Conservation (phyloP, 345 rosid genomes). For the Eucalyptus cloeziana region DNA sequence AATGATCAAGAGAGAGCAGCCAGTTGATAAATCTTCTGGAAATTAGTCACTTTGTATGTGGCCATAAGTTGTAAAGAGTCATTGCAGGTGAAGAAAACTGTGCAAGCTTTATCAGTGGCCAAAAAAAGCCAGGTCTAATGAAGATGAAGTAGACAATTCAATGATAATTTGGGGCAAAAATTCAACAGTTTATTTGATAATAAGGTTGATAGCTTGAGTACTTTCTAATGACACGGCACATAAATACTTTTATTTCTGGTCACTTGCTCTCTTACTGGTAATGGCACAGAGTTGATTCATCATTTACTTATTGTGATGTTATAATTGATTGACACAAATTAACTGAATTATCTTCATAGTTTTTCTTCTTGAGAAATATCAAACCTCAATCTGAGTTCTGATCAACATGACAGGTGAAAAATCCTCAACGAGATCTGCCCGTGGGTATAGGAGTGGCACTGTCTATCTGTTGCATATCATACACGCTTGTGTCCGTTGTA, state of each 20-base stretch:
- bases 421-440: slow-evolving; percentile 94
- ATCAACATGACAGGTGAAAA: slow-evolving; percentile 60
- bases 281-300: neutral
- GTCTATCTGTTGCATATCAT: slow-evolving; percentile 66
- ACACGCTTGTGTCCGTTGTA: slow-evolving; percentile 86
- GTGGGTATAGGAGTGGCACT: slow-evolving; percentile 80
- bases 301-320: neutral
- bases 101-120: neutral
- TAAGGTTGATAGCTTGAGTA: neutral
- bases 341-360: neutral
- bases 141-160: neutral
- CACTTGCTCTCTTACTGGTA: neutral
- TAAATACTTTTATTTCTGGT: neutral
- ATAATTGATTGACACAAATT: neutral
- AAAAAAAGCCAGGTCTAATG: neutral
- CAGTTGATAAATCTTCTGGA: neutral
- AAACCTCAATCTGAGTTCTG: neutral
- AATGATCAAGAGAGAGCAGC: neutral
- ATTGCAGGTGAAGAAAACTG: neutral
- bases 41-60: neutral
- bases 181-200: neutral
- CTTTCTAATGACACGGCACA: neutral
- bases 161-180: neutral
- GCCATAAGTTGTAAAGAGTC: neutral
- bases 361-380: neutral